Conservation (phyloP, 495 filamentous ascomycete genomes). For the Oidiodendron maius region DNA sequence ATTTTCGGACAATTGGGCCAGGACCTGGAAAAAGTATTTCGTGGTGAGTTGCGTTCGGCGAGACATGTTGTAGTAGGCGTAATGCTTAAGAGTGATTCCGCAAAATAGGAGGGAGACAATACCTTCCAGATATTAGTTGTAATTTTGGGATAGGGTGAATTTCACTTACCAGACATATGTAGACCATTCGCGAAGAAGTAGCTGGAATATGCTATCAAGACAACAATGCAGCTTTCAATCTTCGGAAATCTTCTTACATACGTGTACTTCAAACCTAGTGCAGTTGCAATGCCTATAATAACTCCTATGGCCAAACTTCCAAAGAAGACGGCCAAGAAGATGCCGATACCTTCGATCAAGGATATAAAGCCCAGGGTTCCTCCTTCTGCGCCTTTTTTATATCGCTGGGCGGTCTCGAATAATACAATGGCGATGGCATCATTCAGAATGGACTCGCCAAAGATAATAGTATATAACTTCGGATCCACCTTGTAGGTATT, state of each 20-base stretch:
- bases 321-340: slow-evolving; percentile 95
- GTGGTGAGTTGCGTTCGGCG: slow-evolving; percentile 94
- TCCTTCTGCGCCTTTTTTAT: slow-evolving; percentile 50
- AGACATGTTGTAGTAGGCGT: slow-evolving; percentile 99
- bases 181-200: slow-evolving; percentile 97
- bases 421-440: slow-evolving; percentile 97
- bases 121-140: slow-evolving; percentile 45
- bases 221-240: slow-evolving; percentile 92
- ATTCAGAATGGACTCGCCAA: slow-evolving; percentile 96
- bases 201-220: slow-evolving; percentile 89
- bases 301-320: slow-evolving; percentile 87
- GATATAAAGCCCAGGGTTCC: slow-evolving; percentile 64
- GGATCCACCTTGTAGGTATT: slow-evolving; percentile 98
- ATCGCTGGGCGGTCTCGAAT: slow-evolving; percentile 93
- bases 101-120: slow-evolving; percentile 97
- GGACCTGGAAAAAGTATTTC: slow-evolving; percentile 93
- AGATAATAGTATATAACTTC: slow-evolving; percentile 96
- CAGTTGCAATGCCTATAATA: slow-evolving; percentile 77
- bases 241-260: slow-evolving; percentile 86
- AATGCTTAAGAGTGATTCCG: slow-evolving; percentile 96
- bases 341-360: slow-evolving; percentile 83
- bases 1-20: slow-evolving; percentile 94
- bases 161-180: slow-evolving; percentile 78
- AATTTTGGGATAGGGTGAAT: not conserved
- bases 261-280: slow-evolving; percentile 86